phyloP scores from a whole-genome alignment of 371 early-diverging fungal genomes.

The Blakeslea trispora region DNA sequence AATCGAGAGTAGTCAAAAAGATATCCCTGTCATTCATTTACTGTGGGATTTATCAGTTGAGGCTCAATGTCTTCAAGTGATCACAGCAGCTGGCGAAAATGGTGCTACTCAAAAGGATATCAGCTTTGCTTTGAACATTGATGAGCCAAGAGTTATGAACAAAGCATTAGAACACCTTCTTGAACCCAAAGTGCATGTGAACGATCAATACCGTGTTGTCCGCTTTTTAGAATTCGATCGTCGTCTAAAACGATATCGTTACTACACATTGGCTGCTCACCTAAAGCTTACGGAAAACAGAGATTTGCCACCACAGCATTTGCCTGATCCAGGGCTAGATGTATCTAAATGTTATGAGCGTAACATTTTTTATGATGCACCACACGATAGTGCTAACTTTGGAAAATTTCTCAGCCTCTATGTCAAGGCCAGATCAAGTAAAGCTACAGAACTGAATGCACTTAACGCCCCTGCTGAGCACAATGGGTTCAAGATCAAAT shows the following conservation, averaged over 20 bases:
- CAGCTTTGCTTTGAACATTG: conserved; percentile 7
- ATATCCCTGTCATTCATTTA: conserved; percentile 5
- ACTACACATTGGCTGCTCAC: conserved; percentile 29
- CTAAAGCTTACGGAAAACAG: conserved; percentile 14
- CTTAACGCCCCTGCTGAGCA: too few species aligned
- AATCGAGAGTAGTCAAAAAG: conserved; percentile 10
- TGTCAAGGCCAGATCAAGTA: background rate
- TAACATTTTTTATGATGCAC: background rate
- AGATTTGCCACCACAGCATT: conserved; percentile 10
- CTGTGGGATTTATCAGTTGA: conserved; percentile 21
- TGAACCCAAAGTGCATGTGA: background rate
- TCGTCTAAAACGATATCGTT: conserved; percentile 36
- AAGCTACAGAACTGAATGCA: background rate
- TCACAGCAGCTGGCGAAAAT: conserved; percentile 16
- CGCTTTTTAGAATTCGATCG: conserved; percentile 43
- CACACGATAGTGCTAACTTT: background rate
- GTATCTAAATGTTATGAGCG: conserved; percentile 4
- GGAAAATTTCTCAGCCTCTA: background rate
- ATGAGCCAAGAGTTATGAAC: conserved; percentile 25
- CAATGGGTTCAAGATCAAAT: too few species aligned
- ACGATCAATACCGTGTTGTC: conserved; percentile 4
- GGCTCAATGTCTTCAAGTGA: conserved; percentile 18
- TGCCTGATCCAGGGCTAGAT: conserved; percentile 4
- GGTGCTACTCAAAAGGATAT: conserved; percentile 36
- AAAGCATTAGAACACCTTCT: conserved; percentile 25